Percentiles rank a stretch among this genome's conserved stretches.
phyloP scores from a whole-genome alignment of 345 rosid genomes.

The Aurinia saxatilis region DNA sequence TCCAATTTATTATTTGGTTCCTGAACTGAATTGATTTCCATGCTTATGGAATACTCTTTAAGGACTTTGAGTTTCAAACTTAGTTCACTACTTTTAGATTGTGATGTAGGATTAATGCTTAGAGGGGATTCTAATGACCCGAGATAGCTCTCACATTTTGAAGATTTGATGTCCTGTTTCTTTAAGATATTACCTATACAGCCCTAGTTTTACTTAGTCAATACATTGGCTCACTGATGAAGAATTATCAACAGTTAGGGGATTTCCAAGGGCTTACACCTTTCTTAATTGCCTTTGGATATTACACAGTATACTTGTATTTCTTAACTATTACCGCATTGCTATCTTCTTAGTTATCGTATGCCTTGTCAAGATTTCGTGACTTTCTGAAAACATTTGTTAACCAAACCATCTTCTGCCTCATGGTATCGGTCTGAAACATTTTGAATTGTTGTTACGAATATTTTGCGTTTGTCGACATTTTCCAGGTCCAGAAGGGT shows the following conservation, averaged over 20 bases:
- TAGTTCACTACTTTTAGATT: background rate
- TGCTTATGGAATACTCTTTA: background rate
- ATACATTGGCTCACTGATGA: background rate
- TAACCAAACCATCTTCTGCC: background rate
- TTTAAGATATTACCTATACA: background rate
- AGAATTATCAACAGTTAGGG: background rate
- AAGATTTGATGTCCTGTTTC: background rate
- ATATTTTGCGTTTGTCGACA: background rate
- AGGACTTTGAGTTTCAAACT: background rate
- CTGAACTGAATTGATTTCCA: background rate
- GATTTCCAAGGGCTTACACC: background rate
- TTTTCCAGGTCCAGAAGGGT: slow-evolving; percentile 66
- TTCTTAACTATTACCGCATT: background rate
- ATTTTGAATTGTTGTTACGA: background rate
- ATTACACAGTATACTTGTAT: background rate
- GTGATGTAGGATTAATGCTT: background rate
- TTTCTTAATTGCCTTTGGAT: background rate
- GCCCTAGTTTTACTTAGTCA: no score
- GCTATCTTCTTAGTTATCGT: background rate
- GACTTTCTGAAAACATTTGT: background rate
- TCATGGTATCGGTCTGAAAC: slow-evolving; percentile 1
- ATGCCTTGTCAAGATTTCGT: background rate
- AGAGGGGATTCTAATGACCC: background rate
- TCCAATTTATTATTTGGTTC: background rate
- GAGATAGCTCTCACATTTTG: background rate